A percentile compares a stretch with the other conserved stretches of the same genome.
phyloP scores from a whole-genome alignment of 139 green algal species.

The Astrephomene gubernaculifera region DNA sequence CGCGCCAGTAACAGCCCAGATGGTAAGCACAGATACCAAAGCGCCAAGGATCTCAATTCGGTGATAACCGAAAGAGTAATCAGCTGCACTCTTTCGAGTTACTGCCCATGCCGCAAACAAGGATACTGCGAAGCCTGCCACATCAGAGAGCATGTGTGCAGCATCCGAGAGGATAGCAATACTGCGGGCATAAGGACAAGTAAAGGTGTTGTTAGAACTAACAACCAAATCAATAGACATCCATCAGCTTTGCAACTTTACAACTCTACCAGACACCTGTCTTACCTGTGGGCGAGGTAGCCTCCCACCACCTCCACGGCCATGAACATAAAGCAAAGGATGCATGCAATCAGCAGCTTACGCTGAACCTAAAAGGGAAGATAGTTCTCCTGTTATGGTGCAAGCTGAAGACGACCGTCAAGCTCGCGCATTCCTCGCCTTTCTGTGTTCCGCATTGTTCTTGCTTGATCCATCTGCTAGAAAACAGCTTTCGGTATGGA shows the following conservation, averaged over 20 bases:
- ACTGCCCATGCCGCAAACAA: conserved; percentile 76
- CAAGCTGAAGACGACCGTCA: not conserved
- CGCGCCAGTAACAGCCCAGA: conserved; percentile 92
- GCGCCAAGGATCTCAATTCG: conserved; percentile 93
- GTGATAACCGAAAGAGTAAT: conserved; percentile 91
- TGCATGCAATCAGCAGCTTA: conserved; percentile 64
- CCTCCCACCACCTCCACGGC: conserved; percentile 65
- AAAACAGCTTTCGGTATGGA: conserved; percentile 8
- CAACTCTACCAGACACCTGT: not conserved
- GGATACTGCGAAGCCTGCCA: conserved; percentile 86
- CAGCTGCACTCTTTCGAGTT: conserved; percentile 46
- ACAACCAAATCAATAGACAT: no score
- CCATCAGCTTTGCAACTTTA: no score
- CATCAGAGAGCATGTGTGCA: conserved; percentile 95
- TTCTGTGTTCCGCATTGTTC: conserved; percentile 6
- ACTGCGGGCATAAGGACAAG: conserved; percentile 55
- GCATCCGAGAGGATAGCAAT: conserved; percentile 96
- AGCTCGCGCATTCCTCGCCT: not conserved
- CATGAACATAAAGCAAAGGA: conserved; percentile 72
- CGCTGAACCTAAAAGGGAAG: conserved; percentile 54
- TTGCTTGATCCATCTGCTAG: conserved; percentile 24
- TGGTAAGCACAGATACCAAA: conserved; percentile 85
- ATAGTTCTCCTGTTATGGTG: no score
- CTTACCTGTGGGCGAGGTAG: conserved; percentile 64
- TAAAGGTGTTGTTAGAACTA: not conserved